Conservation (phyloP, 805 yeast genomes). For the Limtongia smithiae region DNA sequence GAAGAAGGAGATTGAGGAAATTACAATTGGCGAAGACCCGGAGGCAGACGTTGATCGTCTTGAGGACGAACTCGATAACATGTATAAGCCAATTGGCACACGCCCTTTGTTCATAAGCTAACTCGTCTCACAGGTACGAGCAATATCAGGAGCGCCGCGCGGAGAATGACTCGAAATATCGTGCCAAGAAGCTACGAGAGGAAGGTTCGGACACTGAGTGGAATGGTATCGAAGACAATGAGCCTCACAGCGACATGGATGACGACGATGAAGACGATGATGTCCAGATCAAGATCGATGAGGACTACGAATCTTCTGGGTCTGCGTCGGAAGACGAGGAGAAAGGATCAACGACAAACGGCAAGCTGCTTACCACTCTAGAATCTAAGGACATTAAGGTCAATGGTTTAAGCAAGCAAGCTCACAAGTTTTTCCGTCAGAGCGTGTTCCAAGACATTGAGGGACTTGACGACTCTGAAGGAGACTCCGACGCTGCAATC, state of each 20-base stretch:
- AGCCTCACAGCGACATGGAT: conserved; percentile 17
- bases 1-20: conserved; percentile 23
- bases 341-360: conserved; percentile 26
- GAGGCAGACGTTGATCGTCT: conserved; percentile 46
- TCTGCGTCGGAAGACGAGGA: conserved; percentile 30
- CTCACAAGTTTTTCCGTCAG: conserved; percentile 41
- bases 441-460: conserved; percentile 37
- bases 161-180: conserved; percentile 46
- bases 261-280: conserved; percentile 34
- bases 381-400: conserved; percentile 29
- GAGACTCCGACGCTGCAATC: conserved; percentile 31
- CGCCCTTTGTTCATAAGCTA: background rate
- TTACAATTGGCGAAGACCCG: conserved; percentile 30
- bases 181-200: conserved; percentile 51
- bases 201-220: conserved; percentile 48
- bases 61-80: conserved; percentile 76
- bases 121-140: conserved; percentile 30
- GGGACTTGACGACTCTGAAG: conserved; percentile 31
- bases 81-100: too few species aligned
- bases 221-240: conserved; percentile 44
- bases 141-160: conserved; percentile 51
- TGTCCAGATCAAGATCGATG: conserved; percentile 35
- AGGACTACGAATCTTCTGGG: conserved; percentile 34
- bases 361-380: conserved; percentile 24
- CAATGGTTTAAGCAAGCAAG: conserved; percentile 37